Conservation (phyloP, 345 rosid species). For the Sisymbrium irio region DNA sequence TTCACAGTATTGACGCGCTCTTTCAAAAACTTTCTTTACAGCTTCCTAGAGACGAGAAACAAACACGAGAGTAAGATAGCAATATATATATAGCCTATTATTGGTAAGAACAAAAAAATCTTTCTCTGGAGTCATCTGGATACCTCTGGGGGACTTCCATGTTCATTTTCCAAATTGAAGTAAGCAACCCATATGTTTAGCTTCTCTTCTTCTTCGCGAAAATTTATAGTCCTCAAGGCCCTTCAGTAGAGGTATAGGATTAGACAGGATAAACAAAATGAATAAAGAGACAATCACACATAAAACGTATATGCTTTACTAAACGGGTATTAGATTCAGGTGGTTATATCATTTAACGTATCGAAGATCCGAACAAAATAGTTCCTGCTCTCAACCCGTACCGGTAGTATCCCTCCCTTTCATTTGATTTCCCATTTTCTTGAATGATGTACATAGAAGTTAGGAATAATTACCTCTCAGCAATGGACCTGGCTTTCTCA, state of each 20-base stretch:
- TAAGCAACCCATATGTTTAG: conserved; percentile 95
- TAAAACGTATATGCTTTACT: neutral
- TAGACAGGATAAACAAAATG: neutral
- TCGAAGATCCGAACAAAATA: neutral
- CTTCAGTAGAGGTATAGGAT: conserved; percentile 41
- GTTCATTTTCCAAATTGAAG: conserved; percentile 89
- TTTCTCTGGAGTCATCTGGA: neutral
- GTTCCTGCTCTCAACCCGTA: neutral
- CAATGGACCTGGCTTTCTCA: conserved; percentile 88
- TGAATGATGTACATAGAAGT: neutral
- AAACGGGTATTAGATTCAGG: neutral
- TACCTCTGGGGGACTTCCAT: conserved; percentile 97
- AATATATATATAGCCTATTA: neutral
- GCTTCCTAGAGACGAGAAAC: conserved; percentile 62
- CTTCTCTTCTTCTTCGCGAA: conserved; percentile 92
- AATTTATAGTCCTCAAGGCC: conserved; percentile 83
- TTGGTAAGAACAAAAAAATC: neutral
- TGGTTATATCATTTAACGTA: neutral
- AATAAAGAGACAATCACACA: neutral
- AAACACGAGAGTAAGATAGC: conserved; percentile 7
- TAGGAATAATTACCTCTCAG: conserved; percentile 66
- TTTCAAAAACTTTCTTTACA: conserved; percentile 70
- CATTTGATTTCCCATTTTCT: neutral
- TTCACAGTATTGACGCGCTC: conserved; percentile 88
- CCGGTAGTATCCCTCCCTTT: neutral